phyloP scores from a whole-genome alignment of 768 basidiomycete species.

The Paxillus rubicundulus region DNA sequence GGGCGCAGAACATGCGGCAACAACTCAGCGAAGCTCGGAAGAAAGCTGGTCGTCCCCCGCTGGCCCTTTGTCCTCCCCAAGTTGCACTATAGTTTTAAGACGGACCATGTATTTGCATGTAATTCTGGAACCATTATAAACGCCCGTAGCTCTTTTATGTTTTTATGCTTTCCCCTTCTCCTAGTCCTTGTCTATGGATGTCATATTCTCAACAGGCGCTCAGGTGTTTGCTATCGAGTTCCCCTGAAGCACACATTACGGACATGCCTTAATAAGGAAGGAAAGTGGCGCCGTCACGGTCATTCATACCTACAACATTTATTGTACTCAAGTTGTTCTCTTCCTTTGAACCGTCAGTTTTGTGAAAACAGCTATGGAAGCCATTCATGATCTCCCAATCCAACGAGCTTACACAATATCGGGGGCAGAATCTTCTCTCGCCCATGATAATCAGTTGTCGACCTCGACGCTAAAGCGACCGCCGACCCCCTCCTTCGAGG shows the following conservation, averaged over 20 bases:
- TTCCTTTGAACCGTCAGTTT: constrained; percentile 16
- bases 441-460: constrained; percentile 15
- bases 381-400: background rate
- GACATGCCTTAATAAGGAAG: constrained; percentile 20
- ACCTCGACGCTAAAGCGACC: constrained; percentile 51
- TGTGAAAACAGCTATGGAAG: constrained; percentile 18
- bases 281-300: constrained; percentile 24
- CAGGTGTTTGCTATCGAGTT: background rate
- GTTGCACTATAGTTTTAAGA: background rate
- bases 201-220: background rate
- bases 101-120: background rate
- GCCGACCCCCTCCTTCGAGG: constrained; percentile 59
- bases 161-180: background rate
- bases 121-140: background rate
- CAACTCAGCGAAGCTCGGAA: constrained; percentile 46
- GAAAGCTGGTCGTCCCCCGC: constrained; percentile 44
- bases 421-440: constrained; percentile 5
- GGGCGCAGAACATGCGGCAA: constrained; percentile 46
- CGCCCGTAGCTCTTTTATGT: too few species aligned
- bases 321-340: background rate
- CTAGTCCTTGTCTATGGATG: background rate
- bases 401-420: background rate
- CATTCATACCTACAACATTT: constrained; percentile 10
- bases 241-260: constrained; percentile 2
- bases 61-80: constrained; percentile 31